Base-by-base conservation (phyloP, 2,329 filamentous ascomycete genomes). In the Elsinoe arachidis region DNA sequence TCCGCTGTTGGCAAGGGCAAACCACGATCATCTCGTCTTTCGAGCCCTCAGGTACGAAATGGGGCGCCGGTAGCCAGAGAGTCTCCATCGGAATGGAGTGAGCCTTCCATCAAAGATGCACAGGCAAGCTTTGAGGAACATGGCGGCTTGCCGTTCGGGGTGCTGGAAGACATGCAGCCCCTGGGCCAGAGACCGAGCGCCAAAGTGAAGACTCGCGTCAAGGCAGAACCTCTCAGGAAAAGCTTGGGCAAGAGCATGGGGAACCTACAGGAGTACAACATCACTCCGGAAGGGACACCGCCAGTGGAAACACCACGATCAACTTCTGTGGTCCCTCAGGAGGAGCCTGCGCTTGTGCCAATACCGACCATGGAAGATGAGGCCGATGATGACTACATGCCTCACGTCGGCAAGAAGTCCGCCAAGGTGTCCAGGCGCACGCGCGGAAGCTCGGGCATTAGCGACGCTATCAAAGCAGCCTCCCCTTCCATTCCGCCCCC, bases 81-180 rank as follows among this genome's bases (percentile, higher is more conserved):
- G 12, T 33, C 46, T 46, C n/a, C 21, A 12, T 19, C 54, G 23
- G 60, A 62, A 43, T 71, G 68, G 82, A 70, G 76, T 39, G 83
- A 86, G 70, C 83, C 83, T 51, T 70, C 76, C 37, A 66, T 80
- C 47, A 76, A 78, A 58, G 67, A 70, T 49, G 76, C 78, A 47
- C 74, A 74, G 47, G 78, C 90, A 10, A 92, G 87, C 68, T 95
- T 86, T 68, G 83, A 88, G 75, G 89, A 95, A 63, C 77, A 81
- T 68, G 87, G 87, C 44, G 79, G 93, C 63, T 77, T 86, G 65
- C 79, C 86, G 51, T 82, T 84, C 69, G 88, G 88, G 62, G 87
- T 95, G 15, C 76, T 95, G 59, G 85, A 88, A 71, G 85, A 85
- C 65, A 95, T 95, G 90, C 85, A 84, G 55, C 85, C 90, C 23